Conservation (phyloP, 2,329 filamentous ascomycete species). For the Paecilomyces variotii region DNA sequence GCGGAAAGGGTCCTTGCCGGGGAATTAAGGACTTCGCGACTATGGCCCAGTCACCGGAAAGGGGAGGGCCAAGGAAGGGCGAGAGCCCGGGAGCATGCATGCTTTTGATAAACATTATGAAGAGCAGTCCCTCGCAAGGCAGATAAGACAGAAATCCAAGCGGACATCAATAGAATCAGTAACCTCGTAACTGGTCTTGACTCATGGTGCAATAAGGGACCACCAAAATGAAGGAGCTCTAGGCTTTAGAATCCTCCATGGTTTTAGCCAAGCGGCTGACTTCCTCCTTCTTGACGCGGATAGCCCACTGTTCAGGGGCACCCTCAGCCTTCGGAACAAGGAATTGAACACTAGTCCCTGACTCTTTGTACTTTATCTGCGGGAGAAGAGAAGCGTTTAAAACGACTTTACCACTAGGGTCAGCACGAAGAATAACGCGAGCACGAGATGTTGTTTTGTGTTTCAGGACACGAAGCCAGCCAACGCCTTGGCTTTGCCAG, state of each 20-base stretch:
- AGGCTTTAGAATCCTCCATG: conserved; percentile 43
- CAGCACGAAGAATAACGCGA: conserved; percentile 64
- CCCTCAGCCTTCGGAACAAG: conserved; percentile 49
- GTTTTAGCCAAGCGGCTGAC: conserved; percentile 42
- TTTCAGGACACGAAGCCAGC: conserved; percentile 63
- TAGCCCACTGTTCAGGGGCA: conserved; percentile 59
- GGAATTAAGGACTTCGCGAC: neutral
- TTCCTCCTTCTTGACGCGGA: conserved; percentile 57
- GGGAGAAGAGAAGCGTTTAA: conserved; percentile 62
- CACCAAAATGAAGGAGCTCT: conserved; percentile 33
- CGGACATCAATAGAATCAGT: neutral
- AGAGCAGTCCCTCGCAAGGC: neutral
- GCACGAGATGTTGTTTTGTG: conserved; percentile 61
- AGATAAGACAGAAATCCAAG: neutral
- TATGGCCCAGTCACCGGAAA: neutral
- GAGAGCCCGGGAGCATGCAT: neutral
- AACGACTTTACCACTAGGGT: conserved; percentile 64
- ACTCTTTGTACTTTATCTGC: conserved; percentile 54
- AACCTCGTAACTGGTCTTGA: neutral
- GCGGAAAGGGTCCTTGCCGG: neutral
- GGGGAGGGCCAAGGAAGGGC: neutral
- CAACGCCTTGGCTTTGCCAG: conserved; percentile 65
- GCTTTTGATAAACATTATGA: neutral
- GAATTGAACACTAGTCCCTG: conserved; percentile 38
- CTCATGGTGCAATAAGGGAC: conserved; percentile 40